Percentiles rank a stretch among this genome's conserved stretches.
These are phyloP conservation scores for Lagerstroemia speciosa DNA, from an alignment of 345 rosid species.

Conservation along the genomic window DNA sequence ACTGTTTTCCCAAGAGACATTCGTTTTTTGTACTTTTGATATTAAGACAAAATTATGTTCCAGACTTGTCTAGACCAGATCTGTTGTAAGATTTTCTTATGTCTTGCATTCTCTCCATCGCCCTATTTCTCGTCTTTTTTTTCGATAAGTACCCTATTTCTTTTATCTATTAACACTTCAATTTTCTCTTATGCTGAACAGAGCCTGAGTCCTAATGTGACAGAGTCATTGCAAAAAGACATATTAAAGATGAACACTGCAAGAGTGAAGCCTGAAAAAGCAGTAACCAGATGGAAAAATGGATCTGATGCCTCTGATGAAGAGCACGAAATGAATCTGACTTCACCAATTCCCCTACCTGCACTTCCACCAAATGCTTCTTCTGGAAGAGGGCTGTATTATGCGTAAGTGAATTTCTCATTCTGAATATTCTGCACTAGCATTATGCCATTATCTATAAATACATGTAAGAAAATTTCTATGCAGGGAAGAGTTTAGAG, in stretches of 20 bases:
- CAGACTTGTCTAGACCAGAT: not conserved
- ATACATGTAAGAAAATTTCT: not conserved
- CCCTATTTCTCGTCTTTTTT: too few species aligned
- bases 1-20: too few species aligned
- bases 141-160: too few species aligned
- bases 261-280: constrained; percentile 15
- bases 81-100: not conserved
- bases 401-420: constrained; percentile 33
- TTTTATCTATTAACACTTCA: not conserved
- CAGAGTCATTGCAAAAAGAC: constrained; percentile 25
- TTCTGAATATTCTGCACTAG: not conserved
- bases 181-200: constrained; percentile 6
- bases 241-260: constrained; percentile 14
- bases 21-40: too few species aligned
- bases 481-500: not conserved
- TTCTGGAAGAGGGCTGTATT: constrained; percentile 51
- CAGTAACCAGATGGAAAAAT: constrained; percentile 26
- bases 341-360: constrained; percentile 59
- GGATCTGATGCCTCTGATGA: constrained; percentile 14
- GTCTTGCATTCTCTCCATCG: not conserved
- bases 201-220: constrained; percentile 25
- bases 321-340: constrained; percentile 21
- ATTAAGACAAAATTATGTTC: not conserved
- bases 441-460: not conserved
- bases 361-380: constrained; percentile 29